Base-by-base conservation (phyloP, 2,329 filamentous ascomycete species). In the Xylaria sp. region DNA sequence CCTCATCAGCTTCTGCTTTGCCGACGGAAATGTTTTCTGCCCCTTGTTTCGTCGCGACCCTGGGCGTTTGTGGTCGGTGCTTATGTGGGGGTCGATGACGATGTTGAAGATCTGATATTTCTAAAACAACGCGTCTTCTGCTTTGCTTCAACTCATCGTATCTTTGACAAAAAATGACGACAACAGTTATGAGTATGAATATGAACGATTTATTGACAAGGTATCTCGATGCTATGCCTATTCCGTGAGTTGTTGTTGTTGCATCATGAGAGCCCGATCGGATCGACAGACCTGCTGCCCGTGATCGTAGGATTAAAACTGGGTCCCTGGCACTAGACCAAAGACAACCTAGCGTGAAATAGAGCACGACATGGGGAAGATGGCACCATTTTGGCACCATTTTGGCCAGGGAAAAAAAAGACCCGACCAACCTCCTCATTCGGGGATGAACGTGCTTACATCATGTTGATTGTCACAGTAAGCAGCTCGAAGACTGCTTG, bases 1-100 rank as follows among this genome's bases (percentile, higher is more conserved):
- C 65, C 62, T 70, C 71, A 73, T 73, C 67, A 70, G 66, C 68
- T 63, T 64, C 52, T 30, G 23, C 4, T 42, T 13, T 35, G 6
- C 35, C 13, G 42, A 47, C 16, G 16, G 35, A 37, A 34, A 5
- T 19, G 16, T 23, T 30, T 30, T 4, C 23, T 4, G 37, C 37
- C 34, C 35, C 54, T 11, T 57, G 52, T 44, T 30, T 58, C 19
- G 23, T 51, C 46, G 47, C 46, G 50, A 18, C 51, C 23, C 16
- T 16, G 53, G 52, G 57, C 44, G 37, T 10, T 4, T 4, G 44
- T 51, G 35, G 48, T 54, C 49, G 18, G 35, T 53, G 44, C 56
- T 16, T 10, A 10, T 9, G 23, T n/a, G 55, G 42, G 10, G 11
- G 23, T 48, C 34, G 3, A 44, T 35, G 7, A 18, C 8, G 50